Base-by-base conservation (phyloP, 768 basidiomycete genomes). In the Crucibulum laeve region DNA sequence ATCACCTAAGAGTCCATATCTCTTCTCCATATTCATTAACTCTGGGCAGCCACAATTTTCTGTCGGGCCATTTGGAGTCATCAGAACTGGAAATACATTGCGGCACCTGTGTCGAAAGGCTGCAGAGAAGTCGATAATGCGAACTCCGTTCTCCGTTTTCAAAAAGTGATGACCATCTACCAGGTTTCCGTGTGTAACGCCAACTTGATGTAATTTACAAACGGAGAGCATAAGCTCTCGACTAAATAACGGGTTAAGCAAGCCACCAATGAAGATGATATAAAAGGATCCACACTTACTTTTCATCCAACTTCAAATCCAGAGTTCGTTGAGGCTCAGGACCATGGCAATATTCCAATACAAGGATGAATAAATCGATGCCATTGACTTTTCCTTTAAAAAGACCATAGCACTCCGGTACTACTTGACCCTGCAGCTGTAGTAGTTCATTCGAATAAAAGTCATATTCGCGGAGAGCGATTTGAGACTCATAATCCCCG, bases 391-490 rank as follows among this genome's bases (percentile, higher is more conserved):
- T 57, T 13, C 62, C 60, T 19, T 52, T 50, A 47, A 53, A 74
- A 21, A 65, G 58, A 1, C 71, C 69, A 44, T 64, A 65, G 47
- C 57, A 67, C n/a, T 40, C 52, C 7, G 71, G 73, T 1, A 73
- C 64, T 6, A 64, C 58, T 6, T 18, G 51, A 4, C 70, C 70
- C 43, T 74, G 71, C 4, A 73, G 55, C 6, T 44, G 39, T 24
- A 36, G 32, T 23, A 73, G 56, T 17, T 63, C 53, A 7, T 56
- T 52, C 40, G 53, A 43, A 47, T 73, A 73, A 24, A 70, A 50
- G 13, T 47, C 50, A 2, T 59, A 58, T 45, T 75, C 73, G 13
- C 54, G 50, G 13, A 54, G 45, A 10, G 73, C 48, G 5, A 46
- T 48, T 8, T 53, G 42, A 15, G 67, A 46, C 15, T 51, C 58